Evolutionary conservation across 352 stramenopile genomes (phyloP).

Genomic region (Phytophthora tubulina): DNA sequence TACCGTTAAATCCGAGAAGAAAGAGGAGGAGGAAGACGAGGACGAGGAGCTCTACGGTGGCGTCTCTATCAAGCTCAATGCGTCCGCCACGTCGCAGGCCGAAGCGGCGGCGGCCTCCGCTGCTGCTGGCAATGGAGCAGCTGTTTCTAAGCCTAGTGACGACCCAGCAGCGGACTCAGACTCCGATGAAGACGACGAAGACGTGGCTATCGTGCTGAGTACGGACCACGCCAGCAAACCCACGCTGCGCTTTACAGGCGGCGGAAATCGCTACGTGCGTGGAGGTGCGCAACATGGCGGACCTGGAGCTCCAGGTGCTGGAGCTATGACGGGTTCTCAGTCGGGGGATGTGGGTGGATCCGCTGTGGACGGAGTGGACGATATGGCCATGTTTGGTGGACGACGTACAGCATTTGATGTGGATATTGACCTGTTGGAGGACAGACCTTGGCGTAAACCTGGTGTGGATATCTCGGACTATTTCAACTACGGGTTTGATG

Average conservation of each 20-base stretch:
- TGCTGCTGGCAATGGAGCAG: slow-evolving; percentile 2
- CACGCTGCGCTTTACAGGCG: slow-evolving; percentile 81
- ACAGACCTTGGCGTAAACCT: slow-evolving; percentile 92
- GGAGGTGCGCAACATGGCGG: slow-evolving; percentile 47
- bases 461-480: slow-evolving; percentile 94
- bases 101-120: slow-evolving; percentile 24
- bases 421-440: slow-evolving; percentile 92
- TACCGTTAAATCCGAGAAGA: slow-evolving; percentile 21
- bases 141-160: slow-evolving; percentile 12
- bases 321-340: slow-evolving; percentile 14
- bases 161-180: slow-evolving; percentile 65
- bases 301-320: slow-evolving; percentile 22
- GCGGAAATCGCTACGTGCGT: slow-evolving; percentile 81
- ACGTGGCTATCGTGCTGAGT: slow-evolving; percentile 83
- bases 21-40: slow-evolving; percentile 67
- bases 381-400: slow-evolving; percentile 81
- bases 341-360: slow-evolving; percentile 26
- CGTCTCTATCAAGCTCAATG: slow-evolving; percentile 77
- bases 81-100: slow-evolving; percentile 41
- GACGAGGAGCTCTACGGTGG: slow-evolving; percentile 84
- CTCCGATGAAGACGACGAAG: slow-evolving; percentile 87
- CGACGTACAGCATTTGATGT: slow-evolving; percentile 92
- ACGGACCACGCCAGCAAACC: slow-evolving; percentile 75
- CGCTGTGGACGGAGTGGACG: slow-evolving; percentile 58
- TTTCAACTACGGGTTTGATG: slow-evolving; percentile 95